These are phyloP conservation scores for Globomyces pollinis-pini DNA, from an alignment of 192 early-diverging fungal species.

Conservation along the genomic window DNA sequence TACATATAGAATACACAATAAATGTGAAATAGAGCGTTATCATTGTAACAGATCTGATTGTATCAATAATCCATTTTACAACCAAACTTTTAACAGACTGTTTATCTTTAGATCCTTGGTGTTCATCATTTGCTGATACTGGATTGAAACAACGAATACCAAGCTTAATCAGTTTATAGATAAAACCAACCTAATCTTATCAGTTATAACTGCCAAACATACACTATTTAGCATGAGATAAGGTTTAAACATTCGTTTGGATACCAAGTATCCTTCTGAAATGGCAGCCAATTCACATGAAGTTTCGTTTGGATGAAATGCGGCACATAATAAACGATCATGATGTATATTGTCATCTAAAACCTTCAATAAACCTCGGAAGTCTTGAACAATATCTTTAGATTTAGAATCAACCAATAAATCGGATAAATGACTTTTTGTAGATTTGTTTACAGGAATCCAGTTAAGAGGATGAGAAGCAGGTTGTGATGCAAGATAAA, in stretches of 20 bases:
- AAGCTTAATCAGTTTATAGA: neutral
- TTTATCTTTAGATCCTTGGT: neutral
- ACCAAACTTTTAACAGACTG: neutral
- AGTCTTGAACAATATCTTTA: neutral
- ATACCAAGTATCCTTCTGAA: neutral
- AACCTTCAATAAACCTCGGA: neutral
- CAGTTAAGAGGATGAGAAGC: too few species aligned
- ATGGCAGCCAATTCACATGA: neutral
- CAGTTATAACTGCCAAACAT: neutral
- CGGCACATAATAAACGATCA: neutral
- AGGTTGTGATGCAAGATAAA: neutral
- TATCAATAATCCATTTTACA: neutral
- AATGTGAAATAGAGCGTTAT: neutral
- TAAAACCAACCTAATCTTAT: neutral
- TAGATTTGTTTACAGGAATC: too few species aligned
- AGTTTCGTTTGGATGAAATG: neutral
- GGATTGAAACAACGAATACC: neutral
- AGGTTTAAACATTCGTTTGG: neutral
- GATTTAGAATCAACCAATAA: neutral
- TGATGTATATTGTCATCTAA: neutral
- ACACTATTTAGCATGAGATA: slow-evolving; percentile 2
- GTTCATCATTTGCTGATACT: neutral
- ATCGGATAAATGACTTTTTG: neutral
- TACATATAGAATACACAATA: neutral
- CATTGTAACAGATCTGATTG: neutral